Evolutionary conservation across 1,284 basidiomycete species (phyloP), one percentile per base, ranked within the genome.

Genomic region (Boletus semigastroideus): DNA sequence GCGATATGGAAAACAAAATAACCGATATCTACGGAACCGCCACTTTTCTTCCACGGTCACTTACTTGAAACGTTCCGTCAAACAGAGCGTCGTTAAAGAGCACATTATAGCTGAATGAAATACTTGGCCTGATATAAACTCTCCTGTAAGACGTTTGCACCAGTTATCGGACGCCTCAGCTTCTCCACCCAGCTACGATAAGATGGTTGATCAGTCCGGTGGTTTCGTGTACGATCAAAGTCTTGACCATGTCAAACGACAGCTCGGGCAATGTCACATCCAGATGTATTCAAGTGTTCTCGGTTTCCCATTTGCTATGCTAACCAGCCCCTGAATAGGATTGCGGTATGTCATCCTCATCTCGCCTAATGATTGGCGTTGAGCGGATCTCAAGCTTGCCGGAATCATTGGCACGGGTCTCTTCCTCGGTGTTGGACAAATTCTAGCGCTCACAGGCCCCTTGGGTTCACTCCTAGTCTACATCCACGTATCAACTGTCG

Each of bases 321-420:
- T 63, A 34, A 58, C 25, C 12, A 34, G 38, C 12, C 51, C 53
- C 28, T 33, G 12, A 39, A 14, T 56, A 83, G 82, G 82, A 83
- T 84, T 67, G 80, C 82, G 51, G 82, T 82, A 59, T 64, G 78
- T 68, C 42, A 12, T 14, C 28, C 27, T 30, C 36, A 13, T 22
- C 22, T 22, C 22, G 5, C 22, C 22, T 5, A 22, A 22, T 5
- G 22, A 22, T 22, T 5, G 22, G 7, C 2, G n/a, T 22, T 55
- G 49, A 55, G 38, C 33, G 9, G 48, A 22, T 59, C 31, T 51
- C 47, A 43, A 86, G 83, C 84, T 86, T 62, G 84, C 84, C 50
- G 86, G 86, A 34, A 86, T 83, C 30, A 80, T 88, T 54, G 86
- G 86, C 40, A 91, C 88, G 1, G 90, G 89, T 65, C 76, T 92